These are phyloP conservation scores for Tuber melanosporum DNA, from an alignment of 495 filamentous ascomycete species.

Conservation along the genomic window DNA sequence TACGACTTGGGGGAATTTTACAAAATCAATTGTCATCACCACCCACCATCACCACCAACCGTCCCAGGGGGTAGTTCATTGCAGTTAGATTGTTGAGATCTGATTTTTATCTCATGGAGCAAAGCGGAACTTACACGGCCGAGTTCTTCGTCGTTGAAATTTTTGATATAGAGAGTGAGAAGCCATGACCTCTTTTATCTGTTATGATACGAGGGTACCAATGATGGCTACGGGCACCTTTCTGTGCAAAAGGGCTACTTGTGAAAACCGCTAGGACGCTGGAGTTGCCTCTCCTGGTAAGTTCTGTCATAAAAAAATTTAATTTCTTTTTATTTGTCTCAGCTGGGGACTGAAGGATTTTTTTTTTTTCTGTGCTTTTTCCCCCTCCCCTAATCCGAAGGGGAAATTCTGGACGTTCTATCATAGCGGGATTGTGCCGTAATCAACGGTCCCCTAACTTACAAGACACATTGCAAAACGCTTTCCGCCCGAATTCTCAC, in stretches of 20 bases:
- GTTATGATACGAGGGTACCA: background rate
- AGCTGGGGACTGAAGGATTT: too few species aligned
- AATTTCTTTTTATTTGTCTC: too few species aligned
- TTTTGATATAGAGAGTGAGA: background rate
- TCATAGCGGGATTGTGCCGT: background rate
- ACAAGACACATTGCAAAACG: background rate
- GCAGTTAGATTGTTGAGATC: background rate
- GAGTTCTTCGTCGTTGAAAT: background rate
- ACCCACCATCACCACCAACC: too few species aligned
- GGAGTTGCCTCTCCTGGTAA: too few species aligned
- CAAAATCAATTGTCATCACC: background rate
- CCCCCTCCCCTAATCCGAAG: too few species aligned
- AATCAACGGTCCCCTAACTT: background rate
- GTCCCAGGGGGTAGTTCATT: background rate
- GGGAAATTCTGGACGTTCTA: too few species aligned
- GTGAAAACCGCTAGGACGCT: too few species aligned
- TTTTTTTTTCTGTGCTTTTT: too few species aligned
- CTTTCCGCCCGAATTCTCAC: background rate
- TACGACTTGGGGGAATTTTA: background rate
- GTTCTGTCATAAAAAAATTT: too few species aligned
- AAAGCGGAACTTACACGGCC: background rate
- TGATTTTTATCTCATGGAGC: background rate
- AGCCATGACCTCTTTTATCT: background rate
- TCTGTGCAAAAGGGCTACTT: background rate
- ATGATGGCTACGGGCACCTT: constrained; percentile 1